Base-by-base conservation (phyloP, 768 basidiomycete genomes). In the Xerocomus brunneocitrinus region DNA sequence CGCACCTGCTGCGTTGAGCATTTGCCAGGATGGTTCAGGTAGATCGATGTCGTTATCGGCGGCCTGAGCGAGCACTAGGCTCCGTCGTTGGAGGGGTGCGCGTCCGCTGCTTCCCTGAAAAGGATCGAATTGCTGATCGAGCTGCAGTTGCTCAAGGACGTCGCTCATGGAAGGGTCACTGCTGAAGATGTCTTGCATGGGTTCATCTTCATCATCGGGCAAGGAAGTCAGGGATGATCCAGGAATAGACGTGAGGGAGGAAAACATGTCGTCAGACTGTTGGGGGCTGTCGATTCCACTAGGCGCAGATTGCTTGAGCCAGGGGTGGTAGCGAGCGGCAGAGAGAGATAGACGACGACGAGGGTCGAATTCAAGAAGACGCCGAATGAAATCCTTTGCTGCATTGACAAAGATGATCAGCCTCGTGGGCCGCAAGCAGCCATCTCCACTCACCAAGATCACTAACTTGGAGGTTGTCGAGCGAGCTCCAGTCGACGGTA, bases 301-400 rank as follows among this genome's bases (percentile, higher is more conserved):
- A 27, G 19, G 7, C 4, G 4, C 0, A 4, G 35, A 16, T 27
- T 49, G 62, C 3, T 27, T 63, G 3, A 98, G 76, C 95, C 95
- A 98, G 1, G 82, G 81, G 60, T 98, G 93, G 0, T 68, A 27
- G 9, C 89, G 77, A 0, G 93, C 87, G 0, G 79, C 75, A 3
- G 75, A 71, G 54, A 94, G 76, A 6, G 84, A 82, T 79, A 95
- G 81, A n/a, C 95, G 84, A 13, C 65, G 56, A 0, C 57, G 58
- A 0, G 93, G 91, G 50, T 89, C 76, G 35, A 74, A 73, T 47
- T 81, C 77, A 14, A 98, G 79, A 9, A 98, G 79, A 3, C 68
- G 59, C 2, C 67, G 67, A 47, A 95, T 78, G 64, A 98, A 95
- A 56, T 83, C 74, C 48, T 77, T 67, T 2, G 76, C 92, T 87